A percentile compares a stretch with the other conserved stretches of the same genome.
Evolutionary conservation across 176 grass and related monocot species (phyloP).

Genomic region (Phyllostachys edulis): DNA sequence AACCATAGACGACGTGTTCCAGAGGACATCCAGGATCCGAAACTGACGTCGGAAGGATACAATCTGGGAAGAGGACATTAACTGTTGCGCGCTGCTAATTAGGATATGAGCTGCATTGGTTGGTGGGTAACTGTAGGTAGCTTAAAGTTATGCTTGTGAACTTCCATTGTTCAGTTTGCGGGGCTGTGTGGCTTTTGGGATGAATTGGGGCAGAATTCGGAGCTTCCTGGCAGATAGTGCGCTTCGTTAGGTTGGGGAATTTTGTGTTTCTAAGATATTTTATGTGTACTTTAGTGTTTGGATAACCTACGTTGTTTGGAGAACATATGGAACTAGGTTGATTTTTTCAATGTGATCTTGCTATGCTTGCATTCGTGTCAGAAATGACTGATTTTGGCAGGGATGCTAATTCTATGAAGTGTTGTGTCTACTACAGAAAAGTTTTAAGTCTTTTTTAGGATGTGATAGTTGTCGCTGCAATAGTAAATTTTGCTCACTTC

Average conservation of each 20-base stretch:
- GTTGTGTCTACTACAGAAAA: too few species aligned
- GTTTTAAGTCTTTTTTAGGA: background rate
- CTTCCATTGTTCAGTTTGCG: background rate
- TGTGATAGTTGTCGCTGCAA: conserved; percentile 17
- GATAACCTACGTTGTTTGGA: background rate
- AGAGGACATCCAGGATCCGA: too few species aligned
- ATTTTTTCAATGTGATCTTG: background rate
- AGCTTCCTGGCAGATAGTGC: background rate
- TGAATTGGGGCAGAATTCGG: background rate
- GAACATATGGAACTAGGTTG: background rate
- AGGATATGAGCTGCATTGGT: too few species aligned
- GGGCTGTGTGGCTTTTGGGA: background rate
- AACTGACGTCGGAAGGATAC: too few species aligned
- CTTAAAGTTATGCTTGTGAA: background rate
- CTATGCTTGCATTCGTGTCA: background rate
- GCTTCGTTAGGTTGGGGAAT: background rate
- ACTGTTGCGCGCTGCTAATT: background rate
- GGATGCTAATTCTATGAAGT: too few species aligned
- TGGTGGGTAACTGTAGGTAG: background rate
- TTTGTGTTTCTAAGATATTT: background rate
- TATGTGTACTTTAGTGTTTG: background rate
- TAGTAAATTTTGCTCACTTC: background rate
- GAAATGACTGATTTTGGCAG: too few species aligned
- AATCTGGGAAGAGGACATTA: background rate
- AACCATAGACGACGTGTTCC: too few species aligned